Evolutionary conservation across 2,329 filamentous ascomycete genomes (phyloP), one percentile per base, ranked within the genome.

Genomic region (Zalaria obscura): DNA sequence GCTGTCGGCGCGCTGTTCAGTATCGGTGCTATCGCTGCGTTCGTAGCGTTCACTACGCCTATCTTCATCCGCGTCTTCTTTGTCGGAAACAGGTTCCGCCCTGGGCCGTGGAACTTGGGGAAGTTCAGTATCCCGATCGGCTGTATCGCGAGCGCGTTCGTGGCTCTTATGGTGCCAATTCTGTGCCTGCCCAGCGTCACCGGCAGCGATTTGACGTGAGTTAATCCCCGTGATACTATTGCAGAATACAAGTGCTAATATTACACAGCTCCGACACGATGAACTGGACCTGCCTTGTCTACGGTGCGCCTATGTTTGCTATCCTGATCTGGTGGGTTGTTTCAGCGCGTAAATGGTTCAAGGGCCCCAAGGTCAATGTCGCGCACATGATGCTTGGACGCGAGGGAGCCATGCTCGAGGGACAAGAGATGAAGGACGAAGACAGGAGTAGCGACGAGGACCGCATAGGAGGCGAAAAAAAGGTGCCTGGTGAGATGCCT

Each of bases 271-370:
- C 56, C 2, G 55, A 64, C 10, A 52, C 61, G 5, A 82, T 83
- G 78, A 83, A 83, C 53, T 83, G 78, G 74, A 81, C 78, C 2
- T 72, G 66, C 48, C 61, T 82, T 25, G 76, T 80, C 5, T 82
- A 78, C 57, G 78, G 76, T 4, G 76, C 31, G 1, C 41, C 41
- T 4, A 46, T 43, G 42, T 37, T 48, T 25, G 41, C 68, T 3
- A 65, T 76, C 4, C 60, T 68, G 3, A 57, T 78, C 9, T 83
- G 77, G 75, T 83, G 76, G 67, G 60, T 73, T 34, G 59, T 82
- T 4, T 69, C 72, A 48, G 78, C 78, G 6, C 66, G 66, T 38
- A 78, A 73, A 52, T 83, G 78, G 78, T 83, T 83, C 59, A 78
- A 74, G 51, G 79, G 79, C 0, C 78, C 79, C 0, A 80, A 76